Evolutionary conservation across 2,329 filamentous ascomycete genomes (phyloP), one percentile per base, ranked within the genome.

Genomic region (Aspergillus phoenicis): DNA sequence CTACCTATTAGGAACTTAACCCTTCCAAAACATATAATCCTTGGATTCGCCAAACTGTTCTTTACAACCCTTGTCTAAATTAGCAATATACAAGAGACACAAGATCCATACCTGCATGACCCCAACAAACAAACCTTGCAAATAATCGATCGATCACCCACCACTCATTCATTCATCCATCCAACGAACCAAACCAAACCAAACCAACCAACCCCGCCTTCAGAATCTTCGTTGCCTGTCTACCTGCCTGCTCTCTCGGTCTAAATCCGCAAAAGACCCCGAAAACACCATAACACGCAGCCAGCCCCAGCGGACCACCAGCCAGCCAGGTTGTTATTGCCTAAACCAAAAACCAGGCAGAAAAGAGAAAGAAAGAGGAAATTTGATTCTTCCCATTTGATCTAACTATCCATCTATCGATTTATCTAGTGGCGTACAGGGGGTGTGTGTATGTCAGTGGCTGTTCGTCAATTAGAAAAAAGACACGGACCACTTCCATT

Each of bases 171-270:
- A 36, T 13, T 33, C 8, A 28, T 33, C 11, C 30, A 36, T 36
- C 33, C 1, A 13, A 36, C 30, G 30, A 36, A 36, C 33, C 33
- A 36, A 36, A 30, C 28, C 30, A 2, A 39, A 38, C 13, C 24
- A 45, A 13, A 26, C 26, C 22, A 52, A 38, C 7, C 24, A 45
- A 56, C 39, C 53, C 39, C 51, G 51, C 51, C 51, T 53, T 30
- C 33, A 8, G 15, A 38, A 38, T 53, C 11, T 17, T 53, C 33
- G 36, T 39, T 53, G 51, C 51, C 51, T 53, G 30, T 20, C 47
- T 26, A 8, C 11, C 26, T 17, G 24, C 13, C 5, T 5, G 10
- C 11, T 13, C 33, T 15, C 24, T 51, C 51, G 51, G 51, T 33
- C 51, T 33, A 39, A 39, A 53, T 53, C 24, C 51, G 22, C 51